These are phyloP conservation scores for Plectosphaerella cucumerina DNA, from an alignment of 2,329 filamentous ascomycete genomes.

Conservation along the genomic window DNA sequence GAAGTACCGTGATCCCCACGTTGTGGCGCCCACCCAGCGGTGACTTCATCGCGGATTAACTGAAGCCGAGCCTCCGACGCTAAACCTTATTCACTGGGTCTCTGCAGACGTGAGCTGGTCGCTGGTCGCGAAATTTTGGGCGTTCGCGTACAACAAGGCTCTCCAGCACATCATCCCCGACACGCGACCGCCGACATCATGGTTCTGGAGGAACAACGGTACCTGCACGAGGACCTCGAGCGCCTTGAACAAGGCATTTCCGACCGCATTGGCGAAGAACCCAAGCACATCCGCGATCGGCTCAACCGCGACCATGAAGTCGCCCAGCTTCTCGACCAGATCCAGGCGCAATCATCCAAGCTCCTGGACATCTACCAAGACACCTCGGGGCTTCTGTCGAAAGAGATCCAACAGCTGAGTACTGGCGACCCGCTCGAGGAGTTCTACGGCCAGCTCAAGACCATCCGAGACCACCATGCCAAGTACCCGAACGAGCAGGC, in stretches of 20 bases:
- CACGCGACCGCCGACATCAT: conserved; percentile 36
- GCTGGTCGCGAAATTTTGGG: neutral
- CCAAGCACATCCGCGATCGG: conserved; percentile 83
- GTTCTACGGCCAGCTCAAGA: conserved; percentile 80
- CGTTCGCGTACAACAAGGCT: neutral
- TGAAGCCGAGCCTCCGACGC: neutral
- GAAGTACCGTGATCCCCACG: no score
- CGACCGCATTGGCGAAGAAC: conserved; percentile 84
- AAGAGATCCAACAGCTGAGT: conserved; percentile 80
- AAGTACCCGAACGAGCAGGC: conserved; percentile 92
- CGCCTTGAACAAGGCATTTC: conserved; percentile 90
- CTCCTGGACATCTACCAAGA: conserved; percentile 84
- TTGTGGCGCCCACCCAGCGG: neutral
- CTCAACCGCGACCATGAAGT: conserved; percentile 91
- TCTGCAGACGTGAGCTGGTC: neutral
- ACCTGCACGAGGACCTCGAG: conserved; percentile 94
- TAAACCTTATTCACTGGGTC: conserved; percentile 2
- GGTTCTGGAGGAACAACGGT: conserved; percentile 90
- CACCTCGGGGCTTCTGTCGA: conserved; percentile 63
- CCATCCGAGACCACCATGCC: conserved; percentile 82
- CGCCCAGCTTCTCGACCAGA: conserved; percentile 77
- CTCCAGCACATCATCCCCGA: neutral
- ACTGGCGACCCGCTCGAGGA: conserved; percentile 84
- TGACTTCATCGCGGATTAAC: neutral
- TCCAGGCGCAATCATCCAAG: conserved; percentile 78